These are phyloP conservation scores for Talaromyces atroroseus DNA, from an alignment of 2,329 filamentous ascomycete genomes.

Conservation along the genomic window DNA sequence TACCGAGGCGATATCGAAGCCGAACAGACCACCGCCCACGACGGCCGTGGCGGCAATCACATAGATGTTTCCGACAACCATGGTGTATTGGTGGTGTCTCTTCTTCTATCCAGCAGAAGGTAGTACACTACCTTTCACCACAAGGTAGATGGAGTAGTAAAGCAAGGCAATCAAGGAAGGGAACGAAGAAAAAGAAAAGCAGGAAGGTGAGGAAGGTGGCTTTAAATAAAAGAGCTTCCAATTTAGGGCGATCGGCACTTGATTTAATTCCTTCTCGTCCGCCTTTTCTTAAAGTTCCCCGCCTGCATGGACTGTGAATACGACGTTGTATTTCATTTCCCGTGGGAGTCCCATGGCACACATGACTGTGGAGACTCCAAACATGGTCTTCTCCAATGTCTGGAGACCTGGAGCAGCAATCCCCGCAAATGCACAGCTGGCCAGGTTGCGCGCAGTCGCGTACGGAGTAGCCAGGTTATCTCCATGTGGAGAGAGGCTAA, in stretches of 20 bases:
- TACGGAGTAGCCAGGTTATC: neutral
- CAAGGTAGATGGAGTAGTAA: neutral
- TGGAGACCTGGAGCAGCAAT: conserved; percentile 1
- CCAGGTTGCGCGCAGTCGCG: conserved; percentile 2
- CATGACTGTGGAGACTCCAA: conserved; percentile 7
- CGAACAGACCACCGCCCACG: conserved; percentile 65
- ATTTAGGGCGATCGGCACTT: neutral
- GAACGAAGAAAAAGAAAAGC: neutral
- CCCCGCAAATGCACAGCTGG: conserved; percentile 2
- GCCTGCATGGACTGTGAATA: conserved; percentile 7
- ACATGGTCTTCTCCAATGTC: conserved; percentile 1
- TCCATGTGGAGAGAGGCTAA: conserved; percentile 4
- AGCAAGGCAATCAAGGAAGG: neutral
- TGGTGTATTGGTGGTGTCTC: conserved; percentile 17
- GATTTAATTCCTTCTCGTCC: neutral
- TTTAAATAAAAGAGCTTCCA: conserved; percentile 4
- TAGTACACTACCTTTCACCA: conserved; percentile 1
- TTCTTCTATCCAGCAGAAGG: conserved; percentile 2
- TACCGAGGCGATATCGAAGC: conserved; percentile 75
- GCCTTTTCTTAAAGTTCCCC: conserved; percentile 3
- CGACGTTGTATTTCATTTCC: conserved; percentile 7
- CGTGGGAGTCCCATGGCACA: conserved; percentile 7
- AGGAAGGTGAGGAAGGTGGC: neutral
- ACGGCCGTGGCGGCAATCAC: conserved; percentile 54
- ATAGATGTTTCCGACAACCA: conserved; percentile 53